A percentile compares a stretch with the other conserved stretches of the same genome.
Conservation (phyloP, 73 alveolate genomes). For the Paramecium sonneborni region DNA sequence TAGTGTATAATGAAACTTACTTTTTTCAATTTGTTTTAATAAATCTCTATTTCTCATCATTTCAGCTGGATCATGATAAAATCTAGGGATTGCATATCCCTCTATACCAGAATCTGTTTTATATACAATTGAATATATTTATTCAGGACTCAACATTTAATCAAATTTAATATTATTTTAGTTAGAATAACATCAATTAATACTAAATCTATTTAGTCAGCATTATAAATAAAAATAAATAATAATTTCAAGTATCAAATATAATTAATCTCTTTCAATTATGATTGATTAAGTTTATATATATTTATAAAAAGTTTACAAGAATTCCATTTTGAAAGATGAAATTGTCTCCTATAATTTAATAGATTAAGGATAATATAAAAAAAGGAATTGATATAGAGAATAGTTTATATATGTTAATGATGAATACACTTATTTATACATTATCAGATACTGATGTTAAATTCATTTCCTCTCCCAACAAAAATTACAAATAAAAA, state of each 20-base stretch:
- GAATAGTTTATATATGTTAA: background rate
- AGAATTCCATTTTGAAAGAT: background rate
- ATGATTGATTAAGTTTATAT: too few species aligned
- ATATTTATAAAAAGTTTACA: background rate
- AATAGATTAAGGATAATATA: background rate
- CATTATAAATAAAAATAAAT: background rate
- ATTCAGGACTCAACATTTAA: conserved; percentile 32
- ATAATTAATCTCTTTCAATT: too few species aligned
- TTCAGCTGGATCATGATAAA: conserved; percentile 47
- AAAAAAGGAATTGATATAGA: background rate
- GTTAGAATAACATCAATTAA: background rate
- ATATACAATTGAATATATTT: background rate
- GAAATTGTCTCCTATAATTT: background rate
- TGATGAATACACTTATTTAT: background rate
- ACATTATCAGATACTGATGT: background rate
- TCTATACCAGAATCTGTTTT: conserved; percentile 6
- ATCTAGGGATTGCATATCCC: conserved; percentile 14
- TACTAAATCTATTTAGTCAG: background rate
- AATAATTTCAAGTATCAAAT: background rate
- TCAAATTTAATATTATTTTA: background rate
- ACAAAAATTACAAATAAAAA: background rate
- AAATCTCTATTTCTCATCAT: conserved; percentile 40
- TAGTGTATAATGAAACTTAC: background rate
- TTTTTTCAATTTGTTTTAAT: conserved; percentile 25
- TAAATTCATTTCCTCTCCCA: background rate